Evolutionary conservation across 352 stramenopile species (phyloP).

Genomic region (Pythium apleroticum): DNA sequence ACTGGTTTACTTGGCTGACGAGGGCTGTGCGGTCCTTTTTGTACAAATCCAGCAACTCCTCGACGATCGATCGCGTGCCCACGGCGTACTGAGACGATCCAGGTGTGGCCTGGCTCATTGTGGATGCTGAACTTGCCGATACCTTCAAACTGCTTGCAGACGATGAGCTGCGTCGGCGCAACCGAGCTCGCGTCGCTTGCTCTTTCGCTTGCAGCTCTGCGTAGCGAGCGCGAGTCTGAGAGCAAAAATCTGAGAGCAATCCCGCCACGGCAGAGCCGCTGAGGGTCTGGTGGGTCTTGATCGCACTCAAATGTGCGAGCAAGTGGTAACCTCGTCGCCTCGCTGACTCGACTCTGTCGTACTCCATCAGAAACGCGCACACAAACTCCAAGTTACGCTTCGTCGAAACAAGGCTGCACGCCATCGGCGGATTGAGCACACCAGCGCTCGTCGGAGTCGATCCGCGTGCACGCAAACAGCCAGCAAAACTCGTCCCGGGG

Average conservation of each 20-base stretch:
- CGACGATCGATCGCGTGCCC: conserved; percentile 18
- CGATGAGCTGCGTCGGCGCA: neutral
- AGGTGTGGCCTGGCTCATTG: conserved; percentile 2
- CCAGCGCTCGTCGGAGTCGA: neutral
- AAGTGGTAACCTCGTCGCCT: conserved; percentile 25
- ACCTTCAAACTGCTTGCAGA: neutral
- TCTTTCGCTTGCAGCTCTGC: conserved; percentile 26
- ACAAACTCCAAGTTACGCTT: conserved; percentile 45
- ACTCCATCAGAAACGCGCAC: conserved; percentile 39
- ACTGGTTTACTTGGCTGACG: conserved; percentile 32
- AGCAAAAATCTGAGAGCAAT: conserved; percentile 39
- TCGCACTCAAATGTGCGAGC: conserved; percentile 33
- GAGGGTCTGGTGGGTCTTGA: conserved; percentile 38
- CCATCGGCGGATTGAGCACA: neutral
- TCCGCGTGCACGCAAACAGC: neutral
- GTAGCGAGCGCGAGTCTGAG: conserved; percentile 30
- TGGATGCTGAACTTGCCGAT: neutral
- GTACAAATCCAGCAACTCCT: conserved; percentile 30
- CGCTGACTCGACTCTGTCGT: conserved; percentile 26
- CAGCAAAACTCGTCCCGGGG: neutral
- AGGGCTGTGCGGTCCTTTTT: conserved; percentile 20
- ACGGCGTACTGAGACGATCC: conserved; percentile 15
- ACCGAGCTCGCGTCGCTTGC: neutral
- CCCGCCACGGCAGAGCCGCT: conserved; percentile 22
- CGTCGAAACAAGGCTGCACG: conserved; percentile 26